A percentile compares a stretch with the other conserved stretches of the same genome.
phyloP scores from a whole-genome alignment of 2,329 filamentous ascomycete genomes.

The Conoideocrella luteorostrata region DNA sequence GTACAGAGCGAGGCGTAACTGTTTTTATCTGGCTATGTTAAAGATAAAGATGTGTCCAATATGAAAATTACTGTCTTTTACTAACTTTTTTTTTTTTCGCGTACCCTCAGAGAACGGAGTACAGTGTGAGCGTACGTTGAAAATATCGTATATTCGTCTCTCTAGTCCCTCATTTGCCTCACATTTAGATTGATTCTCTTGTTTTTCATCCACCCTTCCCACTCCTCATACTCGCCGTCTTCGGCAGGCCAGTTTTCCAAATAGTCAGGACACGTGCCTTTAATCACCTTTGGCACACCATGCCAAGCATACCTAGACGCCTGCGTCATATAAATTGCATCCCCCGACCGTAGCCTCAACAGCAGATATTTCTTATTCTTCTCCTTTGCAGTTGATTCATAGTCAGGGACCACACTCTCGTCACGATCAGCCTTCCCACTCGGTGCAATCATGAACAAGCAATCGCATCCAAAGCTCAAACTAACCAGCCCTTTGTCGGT shows the following conservation, averaged over 20 bases:
- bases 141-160: no score
- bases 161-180: conserved; percentile 74
- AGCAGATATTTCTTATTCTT: conserved; percentile 45
- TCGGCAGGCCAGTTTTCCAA: conserved; percentile 67
- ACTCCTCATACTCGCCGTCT: conserved; percentile 52
- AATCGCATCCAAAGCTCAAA: conserved; percentile 84
- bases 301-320: conserved; percentile 88
- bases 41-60: no score
- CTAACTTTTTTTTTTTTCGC: background rate
- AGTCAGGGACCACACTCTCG: conserved; percentile 12
- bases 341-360: conserved; percentile 71
- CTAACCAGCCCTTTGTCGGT: conserved; percentile 74
- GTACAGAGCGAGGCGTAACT: no score
- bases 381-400: conserved; percentile 4
- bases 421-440: conserved; percentile 26
- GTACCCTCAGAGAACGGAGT: no score
- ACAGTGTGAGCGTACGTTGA: no score
- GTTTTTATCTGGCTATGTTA: no score
- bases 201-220: conserved; percentile 80
- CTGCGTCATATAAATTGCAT: conserved; percentile 84
- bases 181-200: conserved; percentile 93
- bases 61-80: no score
- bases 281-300: conserved; percentile 81
- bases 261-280: conserved; percentile 69
- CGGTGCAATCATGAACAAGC: conserved; percentile 76